Evolutionary conservation across 2,329 filamentous ascomycete genomes (phyloP), one percentile per base, ranked within the genome.

Genomic region (Pseudocercospora fijiensis): DNA sequence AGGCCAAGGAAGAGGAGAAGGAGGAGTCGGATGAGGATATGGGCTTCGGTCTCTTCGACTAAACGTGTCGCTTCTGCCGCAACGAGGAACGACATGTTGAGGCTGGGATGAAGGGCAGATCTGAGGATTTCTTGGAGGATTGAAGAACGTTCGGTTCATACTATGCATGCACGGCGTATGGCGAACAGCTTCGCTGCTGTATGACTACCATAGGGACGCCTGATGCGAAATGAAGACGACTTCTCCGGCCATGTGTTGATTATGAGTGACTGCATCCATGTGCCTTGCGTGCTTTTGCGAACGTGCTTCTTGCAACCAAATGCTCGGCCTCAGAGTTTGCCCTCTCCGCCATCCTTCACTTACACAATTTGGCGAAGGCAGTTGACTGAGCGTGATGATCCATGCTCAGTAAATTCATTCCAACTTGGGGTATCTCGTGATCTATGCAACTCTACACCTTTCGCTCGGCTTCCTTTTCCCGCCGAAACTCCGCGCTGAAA

Each of bases 1-100:
- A 75, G 72, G 84, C 85, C 77, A 88, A 89, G 82, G 88, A 91
- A 80, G 86, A 89, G 77, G 86, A 87, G 81, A 91, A 95, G 87
- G 57, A 58, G 43, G 86, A 89, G 87, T 92, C 87, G 78, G 86
- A 89, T 75, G 86, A 88, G 75, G 86, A 88, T 78, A 89, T 94
- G 91, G 84, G 91, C 81, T 86, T 85, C 79, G 86, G 86, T 85
- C 85, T 89, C 67, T 88, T 89, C 84, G 86, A 88, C 81, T 84
- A 83, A 74, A 73, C 72, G 73, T 66, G 58, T 72, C 71, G 67
- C 67, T n/a, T n/a, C 53, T 62, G 28, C 53, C 51, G 51, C 45
- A 27, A 59, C 47, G 51, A 45, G 45, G 53, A 58, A 58, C 26
- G 30, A 49, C 45, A 57, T 56, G 56, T 20, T 28, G 4, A 55